A percentile compares a stretch with the other conserved stretches of the same genome.
Evolutionary conservation across 148 eudicot genomes (phyloP).

Genomic region (Oxyria digyna): DNA sequence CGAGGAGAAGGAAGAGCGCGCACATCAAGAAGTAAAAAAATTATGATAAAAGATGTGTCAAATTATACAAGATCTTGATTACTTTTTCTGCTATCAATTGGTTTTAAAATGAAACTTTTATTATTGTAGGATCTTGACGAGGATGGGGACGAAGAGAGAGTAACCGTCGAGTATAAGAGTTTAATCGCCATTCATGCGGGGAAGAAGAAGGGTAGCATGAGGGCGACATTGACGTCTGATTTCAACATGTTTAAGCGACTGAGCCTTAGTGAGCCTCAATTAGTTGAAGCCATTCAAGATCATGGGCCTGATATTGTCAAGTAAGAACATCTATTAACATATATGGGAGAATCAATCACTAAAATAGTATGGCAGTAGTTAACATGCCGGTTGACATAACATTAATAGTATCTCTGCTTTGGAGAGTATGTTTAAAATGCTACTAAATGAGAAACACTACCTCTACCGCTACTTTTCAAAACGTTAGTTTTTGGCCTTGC

Average conservation of each 20-base stretch:
- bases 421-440: no score
- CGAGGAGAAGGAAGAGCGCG: slow-evolving; percentile 12
- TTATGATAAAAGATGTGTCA: not conserved
- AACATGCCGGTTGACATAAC: no score
- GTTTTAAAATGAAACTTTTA: no score
- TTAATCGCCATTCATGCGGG: slow-evolving; percentile 46
- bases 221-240: slow-evolving; percentile 13
- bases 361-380: no score
- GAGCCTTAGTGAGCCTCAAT: slow-evolving; percentile 46
- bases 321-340: slow-evolving; percentile 14
- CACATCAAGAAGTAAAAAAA: not conserved
- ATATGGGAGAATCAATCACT: no score
- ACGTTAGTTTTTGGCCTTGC: no score
- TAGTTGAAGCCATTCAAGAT: slow-evolving; percentile 19
- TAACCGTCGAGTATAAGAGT: slow-evolving; percentile 24
- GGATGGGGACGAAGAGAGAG: slow-evolving; percentile 19
- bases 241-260: slow-evolving; percentile 30
- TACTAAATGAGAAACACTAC: no score
- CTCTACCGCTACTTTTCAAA: no score
- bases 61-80: no score
- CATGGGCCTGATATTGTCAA: slow-evolving; percentile 32
- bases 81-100: no score
- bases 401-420: no score
- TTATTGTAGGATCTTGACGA: no score
- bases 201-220: slow-evolving; percentile 28